These are phyloP conservation scores for Podila clonocystis DNA, from an alignment of 192 early-diverging fungal species.

Conservation along the genomic window DNA sequence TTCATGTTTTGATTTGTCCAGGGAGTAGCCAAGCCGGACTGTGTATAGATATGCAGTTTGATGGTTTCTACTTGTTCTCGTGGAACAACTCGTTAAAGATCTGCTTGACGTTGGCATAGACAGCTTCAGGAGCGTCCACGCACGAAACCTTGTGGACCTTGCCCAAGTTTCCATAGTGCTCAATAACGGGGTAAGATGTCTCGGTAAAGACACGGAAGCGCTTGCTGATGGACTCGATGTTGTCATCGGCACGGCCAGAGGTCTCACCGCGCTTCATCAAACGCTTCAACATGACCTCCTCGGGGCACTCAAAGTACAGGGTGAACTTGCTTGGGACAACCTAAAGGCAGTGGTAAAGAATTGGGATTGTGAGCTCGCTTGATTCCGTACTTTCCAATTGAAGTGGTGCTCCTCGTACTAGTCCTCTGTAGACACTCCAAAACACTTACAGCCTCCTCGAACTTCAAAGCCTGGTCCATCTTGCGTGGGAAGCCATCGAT, in stretches of 20 bases:
- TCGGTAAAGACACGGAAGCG: constrained; percentile 90
- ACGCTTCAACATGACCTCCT: constrained; percentile 90
- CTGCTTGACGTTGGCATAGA: constrained; percentile 71
- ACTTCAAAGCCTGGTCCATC: constrained; percentile 92
- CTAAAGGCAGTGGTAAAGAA: too few relatives aligned
- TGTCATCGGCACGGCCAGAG: constrained; percentile 93
- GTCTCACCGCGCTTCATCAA: constrained; percentile 95
- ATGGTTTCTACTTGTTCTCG: constrained; percentile 21
- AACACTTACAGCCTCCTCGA: constrained; percentile 84
- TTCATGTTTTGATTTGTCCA: too few relatives aligned
- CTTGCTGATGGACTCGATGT: constrained; percentile 96
- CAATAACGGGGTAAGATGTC: constrained; percentile 91
- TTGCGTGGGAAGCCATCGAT: constrained; percentile 98
- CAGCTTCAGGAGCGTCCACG: constrained; percentile 68
- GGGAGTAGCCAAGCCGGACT: too few relatives aligned
- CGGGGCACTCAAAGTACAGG: constrained; percentile 95
- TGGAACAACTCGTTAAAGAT: constrained; percentile 63
- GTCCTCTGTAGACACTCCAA: neutral
- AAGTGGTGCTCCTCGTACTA: too few relatives aligned
- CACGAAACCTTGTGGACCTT: constrained; percentile 86
- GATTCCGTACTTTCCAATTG: too few relatives aligned
- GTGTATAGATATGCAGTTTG: too few relatives aligned
- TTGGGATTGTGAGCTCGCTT: too few relatives aligned
- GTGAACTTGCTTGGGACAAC: constrained; percentile 78
- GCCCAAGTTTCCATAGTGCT: constrained; percentile 74